Conservation (phyloP, 495 filamentous ascomycete species). For the Neurospora sublineolata region DNA sequence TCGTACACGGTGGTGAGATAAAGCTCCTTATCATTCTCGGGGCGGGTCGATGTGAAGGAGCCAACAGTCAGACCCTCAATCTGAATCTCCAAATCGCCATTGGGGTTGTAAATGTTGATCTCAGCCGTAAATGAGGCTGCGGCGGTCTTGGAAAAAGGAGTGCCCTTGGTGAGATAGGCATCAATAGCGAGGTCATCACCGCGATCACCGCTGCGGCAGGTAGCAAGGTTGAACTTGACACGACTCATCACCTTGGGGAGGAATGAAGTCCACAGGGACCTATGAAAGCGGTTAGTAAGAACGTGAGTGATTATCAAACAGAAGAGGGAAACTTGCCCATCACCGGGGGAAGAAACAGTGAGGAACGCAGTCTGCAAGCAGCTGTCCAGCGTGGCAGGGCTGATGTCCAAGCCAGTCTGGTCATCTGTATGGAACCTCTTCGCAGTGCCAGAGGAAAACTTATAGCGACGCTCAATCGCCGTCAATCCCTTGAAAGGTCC, state of each 20-base stretch:
- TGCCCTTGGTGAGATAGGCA: constrained; percentile 18
- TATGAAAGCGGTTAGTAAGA: not conserved
- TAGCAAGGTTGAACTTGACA: constrained; percentile 29
- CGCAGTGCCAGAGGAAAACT: constrained; percentile 33
- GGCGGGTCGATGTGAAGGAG: constrained; percentile 24
- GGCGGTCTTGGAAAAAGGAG: constrained; percentile 11
- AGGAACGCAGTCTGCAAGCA: constrained; percentile 37
- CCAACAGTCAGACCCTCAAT: constrained; percentile 29
- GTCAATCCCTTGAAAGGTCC: constrained; percentile 31
- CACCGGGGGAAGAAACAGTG: constrained; percentile 34
- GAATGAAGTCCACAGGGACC: constrained; percentile 33
- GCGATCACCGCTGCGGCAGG: constrained; percentile 10
- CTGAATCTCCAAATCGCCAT: constrained; percentile 26
- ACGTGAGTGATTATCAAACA: not conserved
- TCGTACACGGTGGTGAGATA: constrained; percentile 31
- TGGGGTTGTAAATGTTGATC: constrained; percentile 24
- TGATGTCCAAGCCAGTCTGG: constrained; percentile 25
- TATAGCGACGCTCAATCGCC: constrained; percentile 29
- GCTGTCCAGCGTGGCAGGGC: constrained; percentile 37
- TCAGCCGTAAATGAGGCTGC: constrained; percentile 27
- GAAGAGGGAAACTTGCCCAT: constrained; percentile 9
- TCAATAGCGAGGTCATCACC: constrained; percentile 24
- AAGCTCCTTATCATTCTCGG: constrained; percentile 32
- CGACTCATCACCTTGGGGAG: constrained; percentile 25
- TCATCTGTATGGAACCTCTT: constrained; percentile 21